Conservation (phyloP, 2,329 filamentous ascomycete species). For the Penicillium sp. region DNA sequence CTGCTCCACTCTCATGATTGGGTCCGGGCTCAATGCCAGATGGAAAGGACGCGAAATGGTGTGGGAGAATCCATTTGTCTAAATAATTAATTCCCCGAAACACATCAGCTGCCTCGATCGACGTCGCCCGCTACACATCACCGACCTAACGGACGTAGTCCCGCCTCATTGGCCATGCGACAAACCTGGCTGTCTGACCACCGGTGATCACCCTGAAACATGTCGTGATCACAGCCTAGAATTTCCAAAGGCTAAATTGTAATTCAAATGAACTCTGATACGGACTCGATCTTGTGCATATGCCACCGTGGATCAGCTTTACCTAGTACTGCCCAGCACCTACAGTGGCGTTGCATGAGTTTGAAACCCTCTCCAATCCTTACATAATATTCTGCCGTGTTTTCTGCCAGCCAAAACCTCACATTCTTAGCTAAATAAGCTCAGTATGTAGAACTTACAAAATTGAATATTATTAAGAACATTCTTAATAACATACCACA, state of each 20-base stretch:
- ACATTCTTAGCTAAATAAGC: too few relatives aligned
- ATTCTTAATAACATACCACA: too few relatives aligned
- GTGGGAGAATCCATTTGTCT: neutral
- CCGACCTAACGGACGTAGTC: neutral
- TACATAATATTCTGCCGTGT: too few relatives aligned
- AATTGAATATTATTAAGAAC: too few relatives aligned
- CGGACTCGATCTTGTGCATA: neutral
- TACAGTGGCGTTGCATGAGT: neutral
- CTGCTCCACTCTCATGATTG: slow-evolving; percentile 23
- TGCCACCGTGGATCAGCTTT: neutral
- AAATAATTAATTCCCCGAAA: neutral
- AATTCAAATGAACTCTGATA: neutral
- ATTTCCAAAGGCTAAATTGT: neutral
- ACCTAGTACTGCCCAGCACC: neutral
- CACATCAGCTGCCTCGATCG: slow-evolving; percentile 10
- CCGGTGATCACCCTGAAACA: slow-evolving; percentile 2
- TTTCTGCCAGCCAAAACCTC: too few relatives aligned
- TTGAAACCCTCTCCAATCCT: too few relatives aligned
- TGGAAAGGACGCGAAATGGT: neutral
- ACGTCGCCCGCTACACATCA: neutral
- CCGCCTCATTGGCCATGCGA: neutral
- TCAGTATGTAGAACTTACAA: too few relatives aligned
- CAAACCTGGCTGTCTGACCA: neutral
- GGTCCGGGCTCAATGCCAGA: slow-evolving; percentile 10
- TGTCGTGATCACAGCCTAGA: neutral